Base-by-base conservation (phyloP, 179 eudicot species). In the Vitellaria paradoxa region DNA sequence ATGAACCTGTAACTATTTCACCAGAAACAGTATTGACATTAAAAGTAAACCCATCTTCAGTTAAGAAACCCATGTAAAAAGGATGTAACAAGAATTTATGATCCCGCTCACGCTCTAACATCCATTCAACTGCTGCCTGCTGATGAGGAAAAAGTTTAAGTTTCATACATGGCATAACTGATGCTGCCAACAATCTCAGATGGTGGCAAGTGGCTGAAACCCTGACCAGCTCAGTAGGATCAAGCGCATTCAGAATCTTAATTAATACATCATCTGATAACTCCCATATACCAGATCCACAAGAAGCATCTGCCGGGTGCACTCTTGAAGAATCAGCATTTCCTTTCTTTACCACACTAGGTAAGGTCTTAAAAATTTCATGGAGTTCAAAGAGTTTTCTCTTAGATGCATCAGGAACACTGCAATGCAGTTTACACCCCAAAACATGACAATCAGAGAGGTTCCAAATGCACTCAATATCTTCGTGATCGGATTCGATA, bases 71-170 rank as follows among this genome's bases (percentile, higher is more conserved):
- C 83, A 81, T 69, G 85, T 87, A 93, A 76, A 92, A 61, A 73
- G 99, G 98, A 84, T 96, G 98, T 72, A 79, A 83, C 65, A 90
- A 72, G 23, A 74, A 68, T 77, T 85, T 74, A 70, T 85, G 73
- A 61, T 84, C 88, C 71, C 85, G 90, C 85, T 96, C 99, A 79
- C 99, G 98, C 82, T 87, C 88, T 80, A 93, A 80, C 99, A 96
- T 93, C 99, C 99, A 96, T 88, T 96, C 99, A 81, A 96, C 92
- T 75, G 99, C 98, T 64, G 98, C 96, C 84, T 89, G 92, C 87
- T 96, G 99, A 78, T 96, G 98, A 80, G 99, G 96, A 76, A 83
- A 96, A 70, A 93, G 90, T 74, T 92, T 93, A 73, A 96, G 97
- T 75, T 91, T 93, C 86, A 92, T 90, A 74, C 96, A 93, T 68